Evolutionary conservation across 345 rosid species (phyloP).

Genomic region (Eucalyptus cladocalyx): DNA sequence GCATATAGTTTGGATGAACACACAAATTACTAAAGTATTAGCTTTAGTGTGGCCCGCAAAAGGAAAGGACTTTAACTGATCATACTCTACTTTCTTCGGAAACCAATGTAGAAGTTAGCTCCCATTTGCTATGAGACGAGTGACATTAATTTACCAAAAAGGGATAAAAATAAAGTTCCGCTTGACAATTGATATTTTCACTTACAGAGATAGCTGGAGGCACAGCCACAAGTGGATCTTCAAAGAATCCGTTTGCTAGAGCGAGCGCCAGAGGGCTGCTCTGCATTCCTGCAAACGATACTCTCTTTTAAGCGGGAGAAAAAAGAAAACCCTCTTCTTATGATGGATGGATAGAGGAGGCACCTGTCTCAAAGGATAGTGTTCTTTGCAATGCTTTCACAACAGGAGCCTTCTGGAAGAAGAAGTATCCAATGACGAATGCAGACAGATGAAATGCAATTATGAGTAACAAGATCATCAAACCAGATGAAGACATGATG

Average conservation of each 20-base stretch:
- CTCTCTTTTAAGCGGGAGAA: not conserved
- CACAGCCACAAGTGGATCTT: slow-evolving; percentile 84
- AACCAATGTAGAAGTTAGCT: not conserved
- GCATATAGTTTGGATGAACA: not conserved
- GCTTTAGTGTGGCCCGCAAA: not conserved
- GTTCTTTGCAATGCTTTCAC: slow-evolving; percentile 71
- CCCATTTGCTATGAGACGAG: not conserved
- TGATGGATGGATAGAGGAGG: not conserved
- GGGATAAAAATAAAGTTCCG: not conserved
- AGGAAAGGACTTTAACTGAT: not conserved
- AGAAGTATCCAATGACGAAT: slow-evolving; percentile 55
- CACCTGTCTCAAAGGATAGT: slow-evolving; percentile 80
- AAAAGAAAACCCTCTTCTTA: too few relatives aligned
- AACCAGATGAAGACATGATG: slow-evolving; percentile 65
- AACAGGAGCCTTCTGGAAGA: slow-evolving; percentile 42
- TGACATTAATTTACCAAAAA: not conserved
- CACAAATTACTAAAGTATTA: not conserved
- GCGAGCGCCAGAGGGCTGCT: slow-evolving; percentile 94
- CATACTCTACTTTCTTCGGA: not conserved
- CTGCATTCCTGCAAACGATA: slow-evolving; percentile 62
- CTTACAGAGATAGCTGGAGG: slow-evolving; percentile 91
- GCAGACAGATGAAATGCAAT: slow-evolving; percentile 64
- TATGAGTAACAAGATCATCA: slow-evolving; percentile 28
- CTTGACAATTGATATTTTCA: not conserved
- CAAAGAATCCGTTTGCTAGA: slow-evolving; percentile 78